Base-by-base conservation (phyloP, 2,329 filamentous ascomycete genomes). In the Neopestalotiopsis clavispora region DNA sequence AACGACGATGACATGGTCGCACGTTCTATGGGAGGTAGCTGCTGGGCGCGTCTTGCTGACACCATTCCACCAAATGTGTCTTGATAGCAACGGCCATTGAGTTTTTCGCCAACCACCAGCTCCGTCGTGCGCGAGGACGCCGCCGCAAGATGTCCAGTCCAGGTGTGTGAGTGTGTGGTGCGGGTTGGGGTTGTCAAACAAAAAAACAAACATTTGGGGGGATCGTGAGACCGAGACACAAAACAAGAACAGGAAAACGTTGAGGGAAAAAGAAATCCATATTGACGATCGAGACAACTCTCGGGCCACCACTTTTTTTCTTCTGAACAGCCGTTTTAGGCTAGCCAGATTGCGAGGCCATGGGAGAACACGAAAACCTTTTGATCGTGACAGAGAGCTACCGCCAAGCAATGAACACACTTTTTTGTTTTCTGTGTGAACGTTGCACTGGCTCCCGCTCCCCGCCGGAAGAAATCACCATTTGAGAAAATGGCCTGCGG, bases 371-470 rank as follows among this genome's bases (percentile, higher is more conserved):
- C 58, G 59, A 49, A 30, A 52, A 38, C 66, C 58, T 34, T 65
- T 23, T 64, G 70, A 28, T 71, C 72, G 71, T 69, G 72, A 71
- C 73, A 71, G 73, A 73, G 71, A 75, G 70, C 70, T 69, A 74
- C 73, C 75, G 74, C 72, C 71, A 70, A 70, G 75, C 72, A 76
- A 68, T 71, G 68, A 71, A 70, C 72, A 69, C 75, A 75, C 73
- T 38, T 38, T 38, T 74, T 72, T 73, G 73, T 68, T 17, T 52
- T 52, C n/a, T 52, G 61, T 65, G 71, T 67, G 76, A 72, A 71
- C 74, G 72, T 70, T 74, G 75, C 75, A 67, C 17, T 59, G 69
- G 70, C 69, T 67, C 74, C 69, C 67, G 23, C 45, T 56, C 59
- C 67, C 38, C 34, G 34, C 6, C 42, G n/a, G 73, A 72, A 69